Conservation (phyloP, 495 filamentous ascomycete genomes). For the Aspergillus cavernicola region DNA sequence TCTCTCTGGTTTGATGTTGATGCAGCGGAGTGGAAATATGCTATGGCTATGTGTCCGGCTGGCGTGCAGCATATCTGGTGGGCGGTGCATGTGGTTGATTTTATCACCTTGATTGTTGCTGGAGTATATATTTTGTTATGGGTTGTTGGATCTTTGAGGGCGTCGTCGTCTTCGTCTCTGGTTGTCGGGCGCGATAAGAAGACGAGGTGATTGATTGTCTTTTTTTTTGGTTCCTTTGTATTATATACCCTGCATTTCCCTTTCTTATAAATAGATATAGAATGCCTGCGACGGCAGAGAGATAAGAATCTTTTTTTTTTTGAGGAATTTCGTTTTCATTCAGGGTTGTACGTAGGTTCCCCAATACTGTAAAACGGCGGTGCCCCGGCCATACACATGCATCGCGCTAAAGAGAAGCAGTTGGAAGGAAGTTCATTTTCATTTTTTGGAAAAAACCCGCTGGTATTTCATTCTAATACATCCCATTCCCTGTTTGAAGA, state of each 20-base stretch:
- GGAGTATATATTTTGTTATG: slow-evolving; percentile 14
- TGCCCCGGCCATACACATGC: background rate
- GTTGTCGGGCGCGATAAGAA: background rate
- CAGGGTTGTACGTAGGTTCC: no score
- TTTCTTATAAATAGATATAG: no score
- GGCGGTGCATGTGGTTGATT: slow-evolving; percentile 71
- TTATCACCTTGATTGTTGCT: slow-evolving; percentile 44
- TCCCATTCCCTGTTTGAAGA: slow-evolving; percentile 19
- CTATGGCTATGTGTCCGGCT: slow-evolving; percentile 69
- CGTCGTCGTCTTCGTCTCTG: no score
- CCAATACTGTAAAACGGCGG: no score
- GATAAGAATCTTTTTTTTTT: no score
- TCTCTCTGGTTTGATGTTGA: slow-evolving; percentile 81
- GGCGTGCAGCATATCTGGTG: slow-evolving; percentile 95
- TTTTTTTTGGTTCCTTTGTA: background rate
- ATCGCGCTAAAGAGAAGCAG: background rate
- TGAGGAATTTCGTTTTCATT: no score
- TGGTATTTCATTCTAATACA: slow-evolving; percentile 38
- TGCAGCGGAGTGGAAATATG: slow-evolving; percentile 68
- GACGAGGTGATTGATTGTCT: background rate
- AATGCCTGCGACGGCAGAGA: no score
- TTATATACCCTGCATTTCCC: background rate
- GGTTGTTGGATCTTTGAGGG: background rate
- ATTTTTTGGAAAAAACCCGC: slow-evolving; percentile 23
- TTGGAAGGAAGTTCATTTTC: slow-evolving; percentile 16